Conservation (phyloP, 2,329 filamentous ascomycete species). For the Spiromastix sp. region DNA sequence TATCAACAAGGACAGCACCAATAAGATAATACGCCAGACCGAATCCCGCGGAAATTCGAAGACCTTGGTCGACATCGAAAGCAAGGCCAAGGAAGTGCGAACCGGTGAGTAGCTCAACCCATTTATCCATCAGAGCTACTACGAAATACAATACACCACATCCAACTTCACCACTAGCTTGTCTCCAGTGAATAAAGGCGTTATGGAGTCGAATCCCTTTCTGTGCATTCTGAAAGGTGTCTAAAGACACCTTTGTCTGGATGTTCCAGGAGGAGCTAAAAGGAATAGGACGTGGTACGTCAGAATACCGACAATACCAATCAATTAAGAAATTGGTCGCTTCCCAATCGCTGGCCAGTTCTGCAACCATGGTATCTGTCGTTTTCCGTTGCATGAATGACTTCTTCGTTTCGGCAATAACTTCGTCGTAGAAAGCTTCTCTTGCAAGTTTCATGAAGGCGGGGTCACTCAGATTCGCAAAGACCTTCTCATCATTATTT, state of each 20-base stretch:
- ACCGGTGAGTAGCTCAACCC: constrained; percentile 41
- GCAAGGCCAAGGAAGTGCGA: constrained; percentile 31
- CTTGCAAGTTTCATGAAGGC: constrained; percentile 40
- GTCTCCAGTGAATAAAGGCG: constrained; percentile 49
- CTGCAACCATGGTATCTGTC: constrained; percentile 37
- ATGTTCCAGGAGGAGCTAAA: constrained; percentile 50
- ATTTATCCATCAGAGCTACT: constrained; percentile 46
- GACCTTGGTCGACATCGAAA: constrained; percentile 23
- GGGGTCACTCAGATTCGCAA: constrained; percentile 37
- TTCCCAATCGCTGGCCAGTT: constrained; percentile 42
- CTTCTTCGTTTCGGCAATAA: constrained; percentile 35
- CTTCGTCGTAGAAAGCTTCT: constrained; percentile 35
- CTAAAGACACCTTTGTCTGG: constrained; percentile 44
- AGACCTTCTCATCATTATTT: constrained; percentile 27
- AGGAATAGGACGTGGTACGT: constrained; percentile 40
- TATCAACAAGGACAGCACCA: constrained; percentile 46
- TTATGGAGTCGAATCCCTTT: constrained; percentile 47
- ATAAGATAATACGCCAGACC: constrained; percentile 49
- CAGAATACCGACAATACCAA: constrained; percentile 41
- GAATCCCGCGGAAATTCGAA: constrained; percentile 42
- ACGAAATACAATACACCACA: constrained; percentile 46
- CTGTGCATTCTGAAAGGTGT: constrained; percentile 42
- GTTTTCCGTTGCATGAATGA: constrained; percentile 33
- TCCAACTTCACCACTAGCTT: constrained; percentile 44
- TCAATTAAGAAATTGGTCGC: constrained; percentile 45